Base-by-base conservation (phyloP, 2,329 filamentous ascomycete genomes). In the Fusarium sp. region DNA sequence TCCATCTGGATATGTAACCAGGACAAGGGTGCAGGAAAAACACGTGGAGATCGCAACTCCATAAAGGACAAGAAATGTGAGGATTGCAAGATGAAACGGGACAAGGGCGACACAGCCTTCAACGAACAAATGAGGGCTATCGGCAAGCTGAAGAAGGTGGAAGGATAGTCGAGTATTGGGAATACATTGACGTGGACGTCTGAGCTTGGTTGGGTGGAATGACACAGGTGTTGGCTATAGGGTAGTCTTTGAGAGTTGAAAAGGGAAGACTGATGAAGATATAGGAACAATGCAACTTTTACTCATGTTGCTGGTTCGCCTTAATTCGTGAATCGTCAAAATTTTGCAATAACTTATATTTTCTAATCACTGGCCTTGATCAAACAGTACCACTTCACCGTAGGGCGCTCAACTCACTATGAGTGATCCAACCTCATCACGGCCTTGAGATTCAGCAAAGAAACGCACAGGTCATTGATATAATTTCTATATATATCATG, bases 381-480 rank as follows among this genome's bases (percentile, higher is more conserved):
- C 22, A 51, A 1, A 6, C 0, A n/a, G 10, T 4, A 10, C 6
- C 7, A 0, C 11, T 10, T 7, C 20, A 24, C 17, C 4, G 31
- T 20, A 12, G 20, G 11, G 17, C 4, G 13, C 18, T 4, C 4
- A 6, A 6, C 33, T 14, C 18, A 4, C 1, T 13, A 13, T 36
- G 2, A 12, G 6, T 22, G 5, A 26, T 4, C 20, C 8, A 6
- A 22, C 26, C n/a, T 22, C n/a, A 20, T 7, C n/a, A 11, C 9
- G 2, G 0, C 5, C 17, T 12, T 52, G n/a, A 15, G 6, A 6
- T 2, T 14, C 6, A 22, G 15, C 7, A 3, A 33, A 10, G 31
- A 14, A 5, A 7, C 5, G 13, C 31, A 7, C 4, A 5, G 0
- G 6, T 2, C 22, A 18, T 51, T 1, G 2, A 3, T 8, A 0